Conservation (phyloP, 805 yeast species). For the Torulaspora indica region DNA sequence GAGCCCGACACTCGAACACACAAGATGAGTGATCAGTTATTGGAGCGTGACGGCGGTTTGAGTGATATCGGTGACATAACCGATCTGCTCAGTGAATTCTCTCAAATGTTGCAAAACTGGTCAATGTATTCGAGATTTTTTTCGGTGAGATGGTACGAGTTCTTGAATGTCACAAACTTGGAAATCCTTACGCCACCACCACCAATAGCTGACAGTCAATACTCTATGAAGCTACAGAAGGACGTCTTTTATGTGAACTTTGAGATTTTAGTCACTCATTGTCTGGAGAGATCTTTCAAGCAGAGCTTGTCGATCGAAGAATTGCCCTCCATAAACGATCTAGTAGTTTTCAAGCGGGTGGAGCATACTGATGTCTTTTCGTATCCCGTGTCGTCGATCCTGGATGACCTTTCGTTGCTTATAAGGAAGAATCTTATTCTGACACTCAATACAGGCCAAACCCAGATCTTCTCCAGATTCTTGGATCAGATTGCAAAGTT, state of each 20-base stretch:
- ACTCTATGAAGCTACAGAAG: constrained; percentile 25
- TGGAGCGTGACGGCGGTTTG: constrained; percentile 36
- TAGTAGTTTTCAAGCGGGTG: constrained; percentile 23
- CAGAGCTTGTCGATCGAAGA: constrained; percentile 79
- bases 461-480: constrained; percentile 23
- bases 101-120: constrained; percentile 83
- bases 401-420: constrained; percentile 78
- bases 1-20: constrained; percentile 13
- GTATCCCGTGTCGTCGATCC: constrained; percentile 70
- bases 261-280: constrained; percentile 59
- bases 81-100: constrained; percentile 55
- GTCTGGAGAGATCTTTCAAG: constrained; percentile 71
- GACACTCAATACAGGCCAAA: constrained; percentile 67
- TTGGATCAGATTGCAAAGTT: constrained; percentile 30
- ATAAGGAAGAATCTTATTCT: constrained; percentile 63
- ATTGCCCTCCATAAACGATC: constrained; percentile 51
- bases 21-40: background rate
- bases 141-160: constrained; percentile 60
- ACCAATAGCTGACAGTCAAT: constrained; percentile 28
- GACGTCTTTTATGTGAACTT: constrained; percentile 54
- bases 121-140: constrained; percentile 69
- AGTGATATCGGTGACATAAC: constrained; percentile 46
- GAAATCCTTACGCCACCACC: constrained; percentile 19
- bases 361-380: constrained; percentile 27
- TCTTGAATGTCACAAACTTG: constrained; percentile 16